phyloP scores from a whole-genome alignment of 2,329 filamentous ascomycete species.

The Cercospora beticola region DNA sequence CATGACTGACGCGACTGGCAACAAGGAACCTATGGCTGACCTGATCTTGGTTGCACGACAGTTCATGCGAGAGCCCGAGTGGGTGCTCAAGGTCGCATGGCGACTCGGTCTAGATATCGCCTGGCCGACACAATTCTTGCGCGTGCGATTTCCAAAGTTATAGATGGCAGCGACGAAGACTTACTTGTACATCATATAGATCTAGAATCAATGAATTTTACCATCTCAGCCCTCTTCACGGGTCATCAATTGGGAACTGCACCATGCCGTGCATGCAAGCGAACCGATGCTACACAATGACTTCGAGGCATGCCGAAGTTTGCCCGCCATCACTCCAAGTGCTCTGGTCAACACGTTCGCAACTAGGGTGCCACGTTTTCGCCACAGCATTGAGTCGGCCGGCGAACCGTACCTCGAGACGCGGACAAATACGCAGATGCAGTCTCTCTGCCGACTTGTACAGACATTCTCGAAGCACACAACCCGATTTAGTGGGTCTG shows the following conservation, averaged over 20 bases:
- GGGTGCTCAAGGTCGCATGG: constrained; percentile 54
- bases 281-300: neutral
- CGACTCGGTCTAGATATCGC: constrained; percentile 50
- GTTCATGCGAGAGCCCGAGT: constrained; percentile 57
- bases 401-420: neutral
- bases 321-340: neutral
- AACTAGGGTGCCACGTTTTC: neutral
- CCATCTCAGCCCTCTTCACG: neutral
- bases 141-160: constrained; percentile 34
- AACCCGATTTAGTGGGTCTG: constrained; percentile 1
- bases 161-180: constrained; percentile 1
- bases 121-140: constrained; percentile 50
- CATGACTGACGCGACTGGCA: constrained; percentile 39
- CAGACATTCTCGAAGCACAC: neutral
- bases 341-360: neutral
- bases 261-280: neutral
- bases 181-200: neutral
- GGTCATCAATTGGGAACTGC: neutral
- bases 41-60: constrained; percentile 54
- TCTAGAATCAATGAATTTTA: neutral
- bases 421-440: neutral
- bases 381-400: neutral
- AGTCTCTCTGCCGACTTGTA: neutral
- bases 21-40: constrained; percentile 45
- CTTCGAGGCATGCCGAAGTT: neutral